A percentile compares a stretch with the other conserved stretches of the same genome.
Conservation (phyloP, 2,329 filamentous ascomycete genomes). For the Dactylellina sp. region DNA sequence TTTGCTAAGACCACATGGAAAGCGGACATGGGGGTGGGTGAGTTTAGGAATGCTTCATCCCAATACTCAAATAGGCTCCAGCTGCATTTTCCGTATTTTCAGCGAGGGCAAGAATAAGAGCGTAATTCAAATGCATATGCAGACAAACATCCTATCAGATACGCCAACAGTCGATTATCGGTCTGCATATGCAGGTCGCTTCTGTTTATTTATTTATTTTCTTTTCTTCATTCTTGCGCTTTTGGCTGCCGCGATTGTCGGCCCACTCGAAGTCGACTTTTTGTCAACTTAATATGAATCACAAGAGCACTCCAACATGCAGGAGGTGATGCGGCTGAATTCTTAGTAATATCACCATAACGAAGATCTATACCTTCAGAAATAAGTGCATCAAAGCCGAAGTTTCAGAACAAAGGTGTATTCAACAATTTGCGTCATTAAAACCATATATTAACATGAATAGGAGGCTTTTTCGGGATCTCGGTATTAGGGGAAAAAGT, state of each 20-base stretch:
- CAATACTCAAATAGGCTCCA: constrained; percentile 8
- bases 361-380: not conserved
- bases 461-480: constrained; percentile 13
- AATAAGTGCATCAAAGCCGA: not conserved
- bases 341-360: not conserved
- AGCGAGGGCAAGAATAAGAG: not conserved
- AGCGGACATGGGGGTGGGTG: not conserved
- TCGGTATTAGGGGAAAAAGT: constrained; percentile 29
- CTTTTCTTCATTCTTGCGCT: not conserved
- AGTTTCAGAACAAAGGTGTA: not conserved
- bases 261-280: not conserved
- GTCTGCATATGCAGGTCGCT: not conserved
- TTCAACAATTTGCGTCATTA: constrained; percentile 42
- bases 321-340: constrained; percentile 13
- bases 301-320: not conserved
- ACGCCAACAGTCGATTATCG: constrained; percentile 6
- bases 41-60: constrained; percentile 5
- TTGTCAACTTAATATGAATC: constrained; percentile 11
- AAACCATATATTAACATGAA: constrained; percentile 53
- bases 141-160: not conserved
- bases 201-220: not conserved
- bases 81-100: constrained; percentile 21
- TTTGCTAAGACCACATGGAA: constrained; percentile 40
- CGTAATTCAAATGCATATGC: not conserved
- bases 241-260: not conserved